A percentile compares a stretch with the other conserved stretches of the same genome.
These are phyloP conservation scores for Entomortierella chlamydospora DNA, from an alignment of 192 early-diverging fungal species.

Conservation along the genomic window DNA sequence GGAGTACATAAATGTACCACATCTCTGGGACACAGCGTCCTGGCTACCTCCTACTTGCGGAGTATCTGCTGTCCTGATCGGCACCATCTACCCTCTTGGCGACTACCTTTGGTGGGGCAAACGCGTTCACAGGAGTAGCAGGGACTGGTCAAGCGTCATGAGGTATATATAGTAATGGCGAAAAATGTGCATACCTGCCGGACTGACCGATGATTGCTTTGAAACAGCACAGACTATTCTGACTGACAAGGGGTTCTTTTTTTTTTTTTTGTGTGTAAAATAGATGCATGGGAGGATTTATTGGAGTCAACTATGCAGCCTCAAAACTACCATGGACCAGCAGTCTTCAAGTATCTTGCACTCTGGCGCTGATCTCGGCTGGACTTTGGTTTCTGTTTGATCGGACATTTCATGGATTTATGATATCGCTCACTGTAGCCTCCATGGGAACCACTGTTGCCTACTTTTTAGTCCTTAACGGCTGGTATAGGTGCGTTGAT, in stretches of 20 bases:
- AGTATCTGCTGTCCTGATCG: conserved; percentile 65
- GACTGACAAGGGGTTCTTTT: too few relatives aligned
- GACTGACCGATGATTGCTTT: neutral
- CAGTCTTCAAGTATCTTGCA: conserved; percentile 69
- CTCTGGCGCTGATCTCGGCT: conserved; percentile 66
- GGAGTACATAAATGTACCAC: neutral
- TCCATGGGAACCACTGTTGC: conserved; percentile 70
- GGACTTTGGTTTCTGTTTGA: conserved; percentile 83
- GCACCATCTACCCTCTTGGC: conserved; percentile 68
- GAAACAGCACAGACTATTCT: too few relatives aligned
- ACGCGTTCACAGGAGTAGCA: conserved; percentile 50
- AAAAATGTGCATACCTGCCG: neutral
- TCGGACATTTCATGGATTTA: conserved; percentile 73
- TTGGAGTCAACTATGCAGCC: conserved; percentile 75
- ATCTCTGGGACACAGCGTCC: conserved; percentile 64
- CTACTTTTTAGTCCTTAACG: conserved; percentile 66
- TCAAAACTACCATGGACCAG: conserved; percentile 72
- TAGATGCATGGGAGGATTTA: conserved; percentile 62
- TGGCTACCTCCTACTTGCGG: conserved; percentile 76
- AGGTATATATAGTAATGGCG: conserved; percentile 43
- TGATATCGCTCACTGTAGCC: conserved; percentile 63
- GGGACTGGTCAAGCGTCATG: conserved; percentile 68
- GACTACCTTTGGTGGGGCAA: conserved; percentile 60
- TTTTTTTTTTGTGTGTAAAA: neutral
- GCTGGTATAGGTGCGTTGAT: conserved; percentile 67